Conservation (phyloP, 352 stramenopile genomes). For the Globisporangium abappressorium region DNA sequence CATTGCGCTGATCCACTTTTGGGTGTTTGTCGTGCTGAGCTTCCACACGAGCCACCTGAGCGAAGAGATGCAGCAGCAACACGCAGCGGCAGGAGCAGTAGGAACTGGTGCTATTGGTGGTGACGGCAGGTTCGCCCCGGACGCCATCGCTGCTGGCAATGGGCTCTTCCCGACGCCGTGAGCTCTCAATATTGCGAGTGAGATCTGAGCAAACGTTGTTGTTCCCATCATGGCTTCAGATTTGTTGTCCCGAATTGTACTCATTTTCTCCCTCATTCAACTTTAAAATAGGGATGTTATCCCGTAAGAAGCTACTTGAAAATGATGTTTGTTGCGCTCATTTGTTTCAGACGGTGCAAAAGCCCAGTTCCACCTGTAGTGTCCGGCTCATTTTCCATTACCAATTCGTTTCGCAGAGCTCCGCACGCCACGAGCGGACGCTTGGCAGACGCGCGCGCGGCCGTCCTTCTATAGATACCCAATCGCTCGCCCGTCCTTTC, state of each 20-base stretch:
- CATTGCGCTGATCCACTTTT: constrained; percentile 78
- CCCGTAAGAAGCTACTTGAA: neutral
- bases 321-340: neutral
- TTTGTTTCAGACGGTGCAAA: neutral
- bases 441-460: constrained; percentile 1
- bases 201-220: neutral
- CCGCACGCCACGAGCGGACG: neutral
- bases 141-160: neutral
- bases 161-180: constrained; percentile 13
- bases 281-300: neutral
- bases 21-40: constrained; percentile 83
- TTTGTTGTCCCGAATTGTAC: constrained; percentile 9
- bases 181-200: constrained; percentile 3
- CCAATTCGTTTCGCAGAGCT: neutral
- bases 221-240: neutral
- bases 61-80: constrained; percentile 61
- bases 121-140: neutral
- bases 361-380: neutral
- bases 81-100: constrained; percentile 18
- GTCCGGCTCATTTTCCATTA: neutral
- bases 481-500: neutral
- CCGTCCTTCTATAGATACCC: constrained; percentile 10
- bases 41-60: constrained; percentile 87
- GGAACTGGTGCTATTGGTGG: constrained; percentile 20
- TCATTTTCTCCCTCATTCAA: constrained; percentile 2